Conservation (phyloP, 2,329 filamentous ascomycete genomes). For the Fusarium oligoseptatum region DNA sequence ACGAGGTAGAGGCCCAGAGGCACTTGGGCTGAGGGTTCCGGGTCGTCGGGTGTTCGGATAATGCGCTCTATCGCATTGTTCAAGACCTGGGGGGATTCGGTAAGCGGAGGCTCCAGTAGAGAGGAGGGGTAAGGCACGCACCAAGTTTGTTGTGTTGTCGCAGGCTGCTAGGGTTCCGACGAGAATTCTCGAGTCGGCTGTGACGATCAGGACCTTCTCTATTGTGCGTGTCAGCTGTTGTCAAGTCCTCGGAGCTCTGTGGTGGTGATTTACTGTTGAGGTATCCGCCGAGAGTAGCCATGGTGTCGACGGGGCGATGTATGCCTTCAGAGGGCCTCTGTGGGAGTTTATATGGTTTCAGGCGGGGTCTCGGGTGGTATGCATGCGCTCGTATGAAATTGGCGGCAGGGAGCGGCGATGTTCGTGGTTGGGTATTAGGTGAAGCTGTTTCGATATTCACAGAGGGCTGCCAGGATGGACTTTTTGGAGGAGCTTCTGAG, state of each 20-base stretch:
- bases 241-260: constrained; percentile 15
- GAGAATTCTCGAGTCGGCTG: constrained; percentile 89
- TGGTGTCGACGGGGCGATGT: constrained; percentile 37
- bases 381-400: not conserved
- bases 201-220: constrained; percentile 95
- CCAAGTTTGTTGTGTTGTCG: constrained; percentile 92
- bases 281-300: constrained; percentile 61
- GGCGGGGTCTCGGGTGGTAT: accelerated
- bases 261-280: constrained; percentile 56
- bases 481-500: constrained; percentile 44
- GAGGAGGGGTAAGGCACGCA: constrained; percentile 50
- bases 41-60: constrained; percentile 87
- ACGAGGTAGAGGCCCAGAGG: constrained; percentile 92
- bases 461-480: constrained; percentile 35
- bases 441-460: constrained; percentile 27
- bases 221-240: constrained; percentile 12
- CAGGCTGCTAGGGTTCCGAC: constrained; percentile 86
- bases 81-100: constrained; percentile 70
- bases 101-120: constrained; percentile 28
- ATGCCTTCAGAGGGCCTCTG: constrained; percentile 7
- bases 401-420: not conserved
- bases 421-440: not conserved
- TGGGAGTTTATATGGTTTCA: not conserved
- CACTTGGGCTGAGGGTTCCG: constrained; percentile 83
- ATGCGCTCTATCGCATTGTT: constrained; percentile 88